Base-by-base conservation (phyloP, 768 basidiomycete genomes). In the Hemileccinum impolitum region DNA sequence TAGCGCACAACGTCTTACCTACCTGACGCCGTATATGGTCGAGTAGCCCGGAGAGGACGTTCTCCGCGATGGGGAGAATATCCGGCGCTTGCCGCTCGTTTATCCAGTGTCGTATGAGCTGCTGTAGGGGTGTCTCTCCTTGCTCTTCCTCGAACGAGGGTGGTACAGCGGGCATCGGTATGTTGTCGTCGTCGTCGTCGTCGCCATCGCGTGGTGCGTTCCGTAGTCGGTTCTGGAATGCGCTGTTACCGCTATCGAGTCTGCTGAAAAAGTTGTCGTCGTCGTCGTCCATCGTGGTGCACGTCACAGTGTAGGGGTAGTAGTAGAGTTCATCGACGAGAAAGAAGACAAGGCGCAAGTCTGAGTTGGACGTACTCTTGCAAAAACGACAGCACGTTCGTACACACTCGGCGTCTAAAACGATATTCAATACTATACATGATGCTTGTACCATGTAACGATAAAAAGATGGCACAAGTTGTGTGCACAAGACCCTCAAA, bases 11-110 rank as follows among this genome's bases (percentile, higher is more conserved):
- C 26, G 13, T 36, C 39, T 61, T 31, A 60, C 81, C 54, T 69
- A 93, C 93, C 85, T 88, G 94, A 65, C 84, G 78, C 61, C 87
- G 73, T 46, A 93, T 78, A 57, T 88, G 86, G 64, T 92, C 87
- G 53, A 93, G 70, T 41, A 92, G 58, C 19, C 73, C 68, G 8
- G 78, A 75, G 47, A 93, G 71, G 3, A 92, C 69, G 36, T 77
- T 77, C 53, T 87, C 87, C 51, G 87, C 87, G 3, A 80, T 79
- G 8, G 85, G 81, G 21, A 93, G 70, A 21, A 93, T 78, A 58
- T 92, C 89, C 2, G 90, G 90, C 7, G 87, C 80, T 56, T 87
- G 81, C 38, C 90, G 73, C 58, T 93, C 90, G 71, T 91, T 87
- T 75, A 85, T 82, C 90, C 90, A 93, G 57, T 87, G 85, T 26